Conservation (phyloP, 163 green algal genomes). For the Botryococcus braunii region DNA sequence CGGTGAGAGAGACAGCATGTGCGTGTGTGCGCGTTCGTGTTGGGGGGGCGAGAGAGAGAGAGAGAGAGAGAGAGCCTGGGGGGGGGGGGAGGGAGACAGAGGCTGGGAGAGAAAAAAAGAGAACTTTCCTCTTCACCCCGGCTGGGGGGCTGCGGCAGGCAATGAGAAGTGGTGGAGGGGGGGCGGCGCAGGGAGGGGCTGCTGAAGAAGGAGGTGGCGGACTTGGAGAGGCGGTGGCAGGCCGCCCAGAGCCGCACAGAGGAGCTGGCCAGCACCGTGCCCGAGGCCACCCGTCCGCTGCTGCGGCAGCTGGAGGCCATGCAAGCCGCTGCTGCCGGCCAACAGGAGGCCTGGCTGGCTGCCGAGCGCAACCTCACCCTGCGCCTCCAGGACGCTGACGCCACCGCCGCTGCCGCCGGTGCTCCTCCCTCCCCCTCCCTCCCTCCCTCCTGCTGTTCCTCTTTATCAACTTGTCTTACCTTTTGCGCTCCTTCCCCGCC, state of each 20-base stretch:
- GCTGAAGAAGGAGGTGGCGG: slow-evolving; percentile 55
- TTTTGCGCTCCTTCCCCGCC: no score
- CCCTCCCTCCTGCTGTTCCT: no score
- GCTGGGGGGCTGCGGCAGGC: not conserved
- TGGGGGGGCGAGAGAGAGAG: no score
- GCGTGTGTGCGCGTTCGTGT: no score
- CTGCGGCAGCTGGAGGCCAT: slow-evolving; percentile 84
- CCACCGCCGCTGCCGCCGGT: slow-evolving; percentile 33
- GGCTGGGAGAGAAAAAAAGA: no score
- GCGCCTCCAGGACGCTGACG: slow-evolving; percentile 44
- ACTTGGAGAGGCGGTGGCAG: slow-evolving; percentile 61
- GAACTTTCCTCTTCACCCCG: no score
- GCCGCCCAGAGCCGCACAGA: slow-evolving; percentile 78
- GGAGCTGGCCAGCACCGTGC: slow-evolving; percentile 73
- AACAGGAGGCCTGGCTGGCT: slow-evolving; percentile 60
- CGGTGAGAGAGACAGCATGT: no score
- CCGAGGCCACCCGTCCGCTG: slow-evolving; percentile 82
- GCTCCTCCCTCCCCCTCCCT: no score
- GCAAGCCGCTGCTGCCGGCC: slow-evolving; percentile 44
- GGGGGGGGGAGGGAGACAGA: no score
- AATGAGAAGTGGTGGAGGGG: not conserved
- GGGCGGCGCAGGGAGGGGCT: slow-evolving; percentile 67
- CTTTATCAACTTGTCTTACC: no score
- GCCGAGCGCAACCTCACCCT: slow-evolving; percentile 53
- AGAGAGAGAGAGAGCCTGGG: no score